Evolutionary conservation across 441 rosid species (phyloP).

Genomic region (Viola pubescens): DNA sequence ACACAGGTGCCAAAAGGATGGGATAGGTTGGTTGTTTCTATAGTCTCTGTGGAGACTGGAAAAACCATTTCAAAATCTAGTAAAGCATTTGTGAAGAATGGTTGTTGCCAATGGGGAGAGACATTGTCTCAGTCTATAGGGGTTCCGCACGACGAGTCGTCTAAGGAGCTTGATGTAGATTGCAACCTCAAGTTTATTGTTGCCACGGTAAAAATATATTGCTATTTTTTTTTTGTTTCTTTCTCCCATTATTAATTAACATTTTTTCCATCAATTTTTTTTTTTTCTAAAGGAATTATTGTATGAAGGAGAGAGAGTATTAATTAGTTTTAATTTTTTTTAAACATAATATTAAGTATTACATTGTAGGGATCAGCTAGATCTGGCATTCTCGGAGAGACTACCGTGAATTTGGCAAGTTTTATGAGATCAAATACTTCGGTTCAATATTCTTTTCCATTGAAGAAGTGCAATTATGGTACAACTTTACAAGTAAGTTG

Average conservation of each 20-base stretch:
- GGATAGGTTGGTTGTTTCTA: constrained; percentile 50
- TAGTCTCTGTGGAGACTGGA: constrained; percentile 43
- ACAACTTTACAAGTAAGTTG: constrained; percentile 47
- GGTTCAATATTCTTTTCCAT: constrained; percentile 39
- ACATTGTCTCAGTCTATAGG: constrained; percentile 38
- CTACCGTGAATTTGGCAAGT: constrained; percentile 33
- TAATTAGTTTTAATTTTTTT: background rate
- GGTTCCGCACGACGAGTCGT: constrained; percentile 27
- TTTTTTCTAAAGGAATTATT: background rate
- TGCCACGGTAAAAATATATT: constrained; percentile 30
- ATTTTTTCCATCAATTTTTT: background rate
- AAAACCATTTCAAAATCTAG: constrained; percentile 42
- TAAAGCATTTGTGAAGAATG: constrained; percentile 36
- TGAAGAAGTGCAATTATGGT: constrained; percentile 45
- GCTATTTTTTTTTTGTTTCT: background rate
- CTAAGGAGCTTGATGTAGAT: constrained; percentile 30
- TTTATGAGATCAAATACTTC: constrained; percentile 31
- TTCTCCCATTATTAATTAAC: background rate
- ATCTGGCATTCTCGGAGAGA: constrained; percentile 62
- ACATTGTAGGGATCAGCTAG: constrained; percentile 41
- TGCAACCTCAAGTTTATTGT: constrained; percentile 42
- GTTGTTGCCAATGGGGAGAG: constrained; percentile 57
- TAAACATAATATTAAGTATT: background rate
- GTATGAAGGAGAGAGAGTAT: no score
- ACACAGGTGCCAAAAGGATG: constrained; percentile 64